A percentile compares a stretch with the other conserved stretches of the same genome.
Conservation (phyloP, 2,329 filamentous ascomycete species). For the Calonectria crousiana region DNA sequence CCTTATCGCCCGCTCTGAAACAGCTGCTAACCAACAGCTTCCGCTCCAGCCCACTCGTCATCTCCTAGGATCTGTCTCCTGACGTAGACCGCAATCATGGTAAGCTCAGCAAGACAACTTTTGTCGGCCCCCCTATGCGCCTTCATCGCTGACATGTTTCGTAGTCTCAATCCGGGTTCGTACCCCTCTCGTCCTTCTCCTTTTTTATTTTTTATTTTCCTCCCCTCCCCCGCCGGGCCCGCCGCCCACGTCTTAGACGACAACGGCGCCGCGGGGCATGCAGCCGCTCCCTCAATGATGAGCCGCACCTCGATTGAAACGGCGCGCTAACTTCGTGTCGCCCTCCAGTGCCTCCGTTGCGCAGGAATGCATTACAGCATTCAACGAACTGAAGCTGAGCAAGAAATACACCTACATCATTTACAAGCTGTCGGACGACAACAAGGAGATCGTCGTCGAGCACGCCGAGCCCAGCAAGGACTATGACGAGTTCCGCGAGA, state of each 20-base stretch:
- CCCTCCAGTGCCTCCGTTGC: conserved; percentile 75
- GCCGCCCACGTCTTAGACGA: conserved; percentile 24
- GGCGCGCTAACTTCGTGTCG: conserved; percentile 40
- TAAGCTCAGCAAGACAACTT: conserved; percentile 46
- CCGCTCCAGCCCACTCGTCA: conserved; percentile 43
- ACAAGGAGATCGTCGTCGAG: conserved; percentile 86
- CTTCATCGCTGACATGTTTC: conserved; percentile 34
- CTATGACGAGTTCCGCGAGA: conserved; percentile 81
- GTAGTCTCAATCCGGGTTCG: conserved; percentile 77
- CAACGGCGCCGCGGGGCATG: conserved; percentile 40
- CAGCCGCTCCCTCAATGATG: conserved; percentile 13
- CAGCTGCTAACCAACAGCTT: conserved; percentile 42
- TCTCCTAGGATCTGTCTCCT: conserved; percentile 44
- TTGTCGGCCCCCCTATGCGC: background rate
- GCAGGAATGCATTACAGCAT: conserved; percentile 77
- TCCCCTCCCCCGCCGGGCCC: conserved; percentile 27
- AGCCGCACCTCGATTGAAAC: conserved; percentile 26
- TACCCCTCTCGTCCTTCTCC: conserved; percentile 35
- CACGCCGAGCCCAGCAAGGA: conserved; percentile 75
- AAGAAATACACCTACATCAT: conserved; percentile 89
- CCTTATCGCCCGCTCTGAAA: conserved; percentile 9
- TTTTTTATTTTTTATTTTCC: background rate
- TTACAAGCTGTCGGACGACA: conserved; percentile 88
- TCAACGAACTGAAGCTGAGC: conserved; percentile 86
- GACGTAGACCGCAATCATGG: conserved; percentile 55